A percentile compares a stretch with the other conserved stretches of the same genome.
phyloP scores from a whole-genome alignment of 192 early-diverging fungal species.

The Podila epigama region DNA sequence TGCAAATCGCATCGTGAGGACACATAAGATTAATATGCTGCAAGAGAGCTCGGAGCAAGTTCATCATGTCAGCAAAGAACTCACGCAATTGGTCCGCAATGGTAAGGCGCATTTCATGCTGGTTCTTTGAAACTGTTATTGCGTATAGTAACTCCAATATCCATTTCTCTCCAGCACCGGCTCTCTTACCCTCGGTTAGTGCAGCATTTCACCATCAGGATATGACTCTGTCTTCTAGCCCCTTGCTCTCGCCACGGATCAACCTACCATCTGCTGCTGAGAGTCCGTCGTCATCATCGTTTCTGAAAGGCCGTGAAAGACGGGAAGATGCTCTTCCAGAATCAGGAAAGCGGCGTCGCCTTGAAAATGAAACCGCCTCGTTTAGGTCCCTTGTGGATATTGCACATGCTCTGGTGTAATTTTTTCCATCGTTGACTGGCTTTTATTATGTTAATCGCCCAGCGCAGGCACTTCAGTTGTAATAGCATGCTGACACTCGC shows the following conservation, averaged over 20 bases:
- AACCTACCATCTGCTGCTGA: too few species aligned
- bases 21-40: constrained; percentile 13
- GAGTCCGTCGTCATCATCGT: constrained; percentile 1
- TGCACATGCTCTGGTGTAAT: constrained; percentile 3
- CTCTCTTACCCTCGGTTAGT: not conserved
- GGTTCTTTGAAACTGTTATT: not conserved
- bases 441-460: too few species aligned
- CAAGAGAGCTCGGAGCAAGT: constrained; percentile 25
- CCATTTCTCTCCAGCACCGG: not conserved
- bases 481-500: too few species aligned
- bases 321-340: not conserved
- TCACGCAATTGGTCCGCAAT: constrained; percentile 5
- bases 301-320: not conserved
- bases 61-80: constrained; percentile 17
- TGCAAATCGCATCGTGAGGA: constrained; percentile 20
- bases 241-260: not conserved
- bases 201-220: not conserved
- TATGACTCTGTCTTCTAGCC: not conserved
- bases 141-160: not conserved
- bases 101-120: not conserved
- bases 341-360: not conserved
- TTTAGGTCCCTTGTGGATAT: constrained; percentile 9
- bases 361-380: not conserved
- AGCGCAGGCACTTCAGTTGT: too few species aligned
- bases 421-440: not conserved